Percentiles rank a stretch among this genome's conserved stretches.
Evolutionary conservation across 106 monocot species (phyloP).

Genomic region (Posidonia australis): DNA sequence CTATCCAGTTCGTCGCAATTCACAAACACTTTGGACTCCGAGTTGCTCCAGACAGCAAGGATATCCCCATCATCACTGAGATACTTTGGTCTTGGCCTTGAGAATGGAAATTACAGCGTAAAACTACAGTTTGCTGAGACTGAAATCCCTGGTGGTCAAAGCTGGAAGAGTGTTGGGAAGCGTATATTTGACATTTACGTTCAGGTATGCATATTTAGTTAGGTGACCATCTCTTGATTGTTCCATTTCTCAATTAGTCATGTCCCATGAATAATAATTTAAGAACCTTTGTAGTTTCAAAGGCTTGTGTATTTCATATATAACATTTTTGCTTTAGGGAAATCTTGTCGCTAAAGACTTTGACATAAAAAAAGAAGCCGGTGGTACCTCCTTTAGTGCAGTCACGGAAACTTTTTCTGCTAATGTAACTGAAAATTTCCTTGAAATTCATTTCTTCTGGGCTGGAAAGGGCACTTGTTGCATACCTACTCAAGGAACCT

Average conservation of each 20-base stretch:
- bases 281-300: not conserved
- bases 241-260: too few species aligned
- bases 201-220: slow-evolving; percentile 40
- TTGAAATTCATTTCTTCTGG: too few species aligned
- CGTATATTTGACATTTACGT: slow-evolving; percentile 83
- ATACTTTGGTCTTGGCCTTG: too few species aligned
- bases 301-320: not conserved
- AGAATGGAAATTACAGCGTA: too few species aligned
- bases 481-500: too few species aligned
- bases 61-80: too few species aligned
- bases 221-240: not conserved
- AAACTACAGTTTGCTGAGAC: slow-evolving; percentile 60
- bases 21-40: slow-evolving; percentile 57
- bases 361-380: too few species aligned
- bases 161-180: slow-evolving; percentile 58
- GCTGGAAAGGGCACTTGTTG: too few species aligned
- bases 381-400: not conserved
- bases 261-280: too few species aligned
- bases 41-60: too few species aligned
- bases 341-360: slow-evolving; percentile 10
- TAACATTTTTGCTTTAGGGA: slow-evolving; percentile 8
- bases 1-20: slow-evolving; percentile 31
- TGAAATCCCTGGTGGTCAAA: slow-evolving; percentile 15
- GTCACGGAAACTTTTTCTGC: slow-evolving; percentile 1
- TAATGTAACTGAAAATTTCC: slow-evolving; percentile 9